Percentiles rank a stretch among this genome's conserved stretches.
These are phyloP conservation scores for Alnus rubra DNA, from an alignment of 306 rosid genomes.

Conservation along the genomic window DNA sequence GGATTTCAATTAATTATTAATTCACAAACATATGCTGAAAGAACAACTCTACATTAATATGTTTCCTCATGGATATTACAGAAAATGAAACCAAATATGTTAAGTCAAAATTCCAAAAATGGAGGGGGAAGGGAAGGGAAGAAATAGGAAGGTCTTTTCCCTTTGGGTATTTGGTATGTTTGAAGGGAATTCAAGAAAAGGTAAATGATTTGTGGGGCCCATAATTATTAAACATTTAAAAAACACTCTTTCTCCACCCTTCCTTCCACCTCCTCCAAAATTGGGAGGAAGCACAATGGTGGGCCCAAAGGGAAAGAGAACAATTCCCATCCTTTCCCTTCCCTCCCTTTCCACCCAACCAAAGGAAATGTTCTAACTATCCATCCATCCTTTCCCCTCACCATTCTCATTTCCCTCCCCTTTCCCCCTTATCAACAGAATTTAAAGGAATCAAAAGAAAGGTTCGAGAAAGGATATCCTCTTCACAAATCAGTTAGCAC, in stretches of 20 bases:
- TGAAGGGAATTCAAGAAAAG: not conserved
- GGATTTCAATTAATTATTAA: not conserved
- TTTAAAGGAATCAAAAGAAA: not conserved
- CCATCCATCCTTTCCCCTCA: not conserved
- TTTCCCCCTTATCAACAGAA: not conserved
- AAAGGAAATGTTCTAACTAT: not conserved
- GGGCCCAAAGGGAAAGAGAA: not conserved
- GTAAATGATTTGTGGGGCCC: not conserved
- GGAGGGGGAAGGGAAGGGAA: not conserved
- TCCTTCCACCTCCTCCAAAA: not conserved
- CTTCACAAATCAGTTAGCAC: conserved; percentile 1
- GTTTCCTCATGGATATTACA: not conserved
- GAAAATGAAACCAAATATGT: not conserved
- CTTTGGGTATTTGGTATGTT: not conserved
- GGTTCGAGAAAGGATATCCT: not conserved
- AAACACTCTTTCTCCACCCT: not conserved
- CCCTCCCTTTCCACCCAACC: no score
- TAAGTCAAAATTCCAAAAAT: not conserved
- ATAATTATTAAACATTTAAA: not conserved
- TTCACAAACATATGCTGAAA: not conserved
- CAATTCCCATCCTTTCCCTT: no score
- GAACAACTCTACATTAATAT: not conserved
- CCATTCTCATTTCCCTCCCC: not conserved
- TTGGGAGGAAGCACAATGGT: not conserved
- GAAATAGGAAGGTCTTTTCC: not conserved